Base-by-base conservation (phyloP, 768 basidiomycete species). In the Piloderma croceum region DNA sequence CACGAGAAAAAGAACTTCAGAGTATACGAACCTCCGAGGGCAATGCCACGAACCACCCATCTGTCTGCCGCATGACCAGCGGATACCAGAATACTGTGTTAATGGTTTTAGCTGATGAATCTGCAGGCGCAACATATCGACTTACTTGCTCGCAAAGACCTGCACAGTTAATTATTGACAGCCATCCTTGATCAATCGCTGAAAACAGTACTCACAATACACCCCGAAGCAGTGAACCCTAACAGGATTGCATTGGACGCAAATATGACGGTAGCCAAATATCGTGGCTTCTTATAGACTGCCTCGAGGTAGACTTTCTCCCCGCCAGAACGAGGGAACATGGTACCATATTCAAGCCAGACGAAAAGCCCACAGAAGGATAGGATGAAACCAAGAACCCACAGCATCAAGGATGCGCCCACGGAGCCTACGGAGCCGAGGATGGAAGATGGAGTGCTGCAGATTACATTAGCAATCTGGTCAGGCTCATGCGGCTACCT, bases 231-330 rank as follows among this genome's bases (percentile, higher is more conserved):
- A 11, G 64, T 65, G 49, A 72, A 73, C 3, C 58, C 55, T 7
- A 70, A 58, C 25, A 76, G 31, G 32, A 77, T 73, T 1, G 71
- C 69, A 33, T 72, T 73, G 32, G 57, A 46, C 2, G 74, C 68
- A 38, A 74, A 77, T 12, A 76, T 53, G 9, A 72, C 56, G 0
- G 76, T 77, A 5, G 67, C 69, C 2, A 77, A 57, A 35, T 67
- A 69, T 43, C 57, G 64, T 5, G 76, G 75, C 25, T 55, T 62
- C 33, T 54, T 62, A 51, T 76, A 80, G 3, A 76, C 63, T 0
- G 70, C 75, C 51, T 80, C 79, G 20, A 78, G 60, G 46, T 80
- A 79, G 3, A 79, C 76, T 53, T 81, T 79, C 52, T 80, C 79
- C 5, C 77, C 77, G 7, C 78, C 77, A 10, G 73, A 76, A 1